These are phyloP conservation scores for Geoglossum cookeanum DNA, from an alignment of 2,329 filamentous ascomycete genomes.

Conservation along the genomic window DNA sequence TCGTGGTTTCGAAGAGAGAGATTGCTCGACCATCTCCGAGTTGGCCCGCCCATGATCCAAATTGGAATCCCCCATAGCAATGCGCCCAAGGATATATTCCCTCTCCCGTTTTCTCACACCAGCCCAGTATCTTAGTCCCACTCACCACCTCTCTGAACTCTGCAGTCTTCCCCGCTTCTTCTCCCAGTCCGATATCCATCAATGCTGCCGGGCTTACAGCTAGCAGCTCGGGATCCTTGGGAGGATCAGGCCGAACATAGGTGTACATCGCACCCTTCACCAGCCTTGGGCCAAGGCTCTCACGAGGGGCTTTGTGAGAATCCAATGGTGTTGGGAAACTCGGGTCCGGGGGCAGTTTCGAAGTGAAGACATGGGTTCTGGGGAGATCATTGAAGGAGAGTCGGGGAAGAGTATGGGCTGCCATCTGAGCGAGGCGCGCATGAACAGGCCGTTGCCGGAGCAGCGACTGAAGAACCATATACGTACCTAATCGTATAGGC, in stretches of 20 bases:
- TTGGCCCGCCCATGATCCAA: slow-evolving; percentile 85
- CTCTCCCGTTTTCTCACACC: slow-evolving; percentile 43
- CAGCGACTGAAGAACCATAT: slow-evolving; percentile 4
- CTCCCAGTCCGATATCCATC: slow-evolving; percentile 56
- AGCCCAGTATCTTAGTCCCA: slow-evolving; percentile 67
- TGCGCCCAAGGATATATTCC: slow-evolving; percentile 94
- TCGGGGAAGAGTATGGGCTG: slow-evolving; percentile 20
- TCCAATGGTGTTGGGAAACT: slow-evolving; percentile 60
- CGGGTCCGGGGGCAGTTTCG: slow-evolving; percentile 54
- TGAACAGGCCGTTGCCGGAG: slow-evolving; percentile 6
- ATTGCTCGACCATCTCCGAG: slow-evolving; percentile 90
- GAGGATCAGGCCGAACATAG: slow-evolving; percentile 65
- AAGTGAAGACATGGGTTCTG: slow-evolving; percentile 46
- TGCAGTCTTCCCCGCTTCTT: slow-evolving; percentile 46
- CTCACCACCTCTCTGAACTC: slow-evolving; percentile 62
- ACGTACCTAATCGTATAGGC: background rate
- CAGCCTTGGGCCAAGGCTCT: slow-evolving; percentile 57
- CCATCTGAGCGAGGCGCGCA: slow-evolving; percentile 26
- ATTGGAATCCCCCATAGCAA: slow-evolving; percentile 66
- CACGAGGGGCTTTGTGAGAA: slow-evolving; percentile 65
- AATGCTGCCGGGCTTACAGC: slow-evolving; percentile 63
- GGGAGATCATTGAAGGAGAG: slow-evolving; percentile 31
- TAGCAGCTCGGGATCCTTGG: slow-evolving; percentile 57
- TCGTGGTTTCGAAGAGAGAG: slow-evolving; percentile 77
- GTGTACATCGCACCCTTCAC: slow-evolving; percentile 78